Conservation (phyloP, 1,139 yeast species). For the Sugiyamaella neomexicana region DNA sequence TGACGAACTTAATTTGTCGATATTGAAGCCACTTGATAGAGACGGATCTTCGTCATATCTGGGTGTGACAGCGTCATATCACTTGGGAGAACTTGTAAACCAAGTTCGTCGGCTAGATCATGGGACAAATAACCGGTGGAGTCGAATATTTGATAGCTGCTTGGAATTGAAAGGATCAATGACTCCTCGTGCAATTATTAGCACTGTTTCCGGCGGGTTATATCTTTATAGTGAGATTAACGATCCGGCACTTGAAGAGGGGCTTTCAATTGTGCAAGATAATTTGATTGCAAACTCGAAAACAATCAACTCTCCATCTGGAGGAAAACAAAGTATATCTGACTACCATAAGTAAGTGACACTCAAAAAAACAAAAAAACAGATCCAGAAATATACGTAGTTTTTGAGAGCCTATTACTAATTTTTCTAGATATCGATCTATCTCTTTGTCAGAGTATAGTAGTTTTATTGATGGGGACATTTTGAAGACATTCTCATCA, state of each 20-base stretch:
- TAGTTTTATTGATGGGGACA: constrained; percentile 6
- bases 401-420: too few species aligned
- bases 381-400: neutral
- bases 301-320: constrained; percentile 5
- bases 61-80: neutral
- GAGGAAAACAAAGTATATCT: constrained; percentile 2
- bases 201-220: constrained; percentile 18
- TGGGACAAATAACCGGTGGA: constrained; percentile 8
- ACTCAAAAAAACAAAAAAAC: too few species aligned
- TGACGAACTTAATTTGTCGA: constrained; percentile 7
- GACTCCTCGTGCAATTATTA: constrained; percentile 6
- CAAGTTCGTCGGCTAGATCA: neutral
- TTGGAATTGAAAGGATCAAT: neutral
- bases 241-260: neutral
- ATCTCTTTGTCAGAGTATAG: neutral
- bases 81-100: constrained; percentile 18
- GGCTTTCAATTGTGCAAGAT: neutral
- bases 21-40: neutral
- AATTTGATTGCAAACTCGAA: constrained; percentile 3
- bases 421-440: constrained; percentile 5
- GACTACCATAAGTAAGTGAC: constrained; percentile 7
- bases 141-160: neutral
- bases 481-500: constrained; percentile 2
- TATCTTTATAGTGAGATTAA: constrained; percentile 11
- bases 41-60: neutral